phyloP scores from a whole-genome alignment of 73 alveolate genomes.

The Uronychia setigera region DNA sequence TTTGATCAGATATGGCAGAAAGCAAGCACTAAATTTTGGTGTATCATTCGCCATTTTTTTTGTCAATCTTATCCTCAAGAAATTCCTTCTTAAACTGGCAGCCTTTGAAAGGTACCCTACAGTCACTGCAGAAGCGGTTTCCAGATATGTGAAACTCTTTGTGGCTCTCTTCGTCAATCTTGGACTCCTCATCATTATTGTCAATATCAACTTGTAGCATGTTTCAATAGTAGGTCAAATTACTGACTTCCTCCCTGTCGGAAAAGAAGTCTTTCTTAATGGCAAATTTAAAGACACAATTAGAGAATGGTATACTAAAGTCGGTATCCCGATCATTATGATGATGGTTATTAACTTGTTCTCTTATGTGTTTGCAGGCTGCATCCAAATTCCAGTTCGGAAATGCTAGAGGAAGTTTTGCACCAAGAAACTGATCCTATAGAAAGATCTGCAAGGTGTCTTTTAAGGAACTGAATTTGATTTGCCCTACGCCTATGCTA shows the following conservation, averaged over 20 bases:
- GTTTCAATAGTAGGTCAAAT: background rate
- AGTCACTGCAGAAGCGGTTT: background rate
- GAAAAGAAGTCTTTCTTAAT: background rate
- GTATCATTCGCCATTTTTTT: constrained; percentile 1
- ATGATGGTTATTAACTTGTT: constrained; percentile 2
- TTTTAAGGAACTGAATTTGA: constrained; percentile 11
- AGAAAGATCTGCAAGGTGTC: background rate
- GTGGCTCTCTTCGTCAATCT: background rate
- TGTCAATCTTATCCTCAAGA: background rate
- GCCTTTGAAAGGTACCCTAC: constrained; percentile 1
- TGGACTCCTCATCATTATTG: constrained; percentile 13
- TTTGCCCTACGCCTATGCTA: constrained; percentile 13
- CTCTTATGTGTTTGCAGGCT: background rate
- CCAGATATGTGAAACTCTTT: background rate
- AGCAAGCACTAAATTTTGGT: background rate
- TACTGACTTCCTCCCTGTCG: constrained; percentile 13
- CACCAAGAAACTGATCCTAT: background rate
- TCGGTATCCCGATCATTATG: background rate
- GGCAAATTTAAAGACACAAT: background rate
- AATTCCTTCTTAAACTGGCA: background rate
- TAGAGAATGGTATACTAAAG: background rate
- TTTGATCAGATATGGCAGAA: background rate
- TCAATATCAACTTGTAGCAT: constrained; percentile 14
- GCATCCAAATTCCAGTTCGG: background rate
- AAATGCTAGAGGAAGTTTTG: background rate